These are phyloP conservation scores for Leccinum proximum DNA, from an alignment of 1,284 basidiomycete genomes.

Conservation along the genomic window DNA sequence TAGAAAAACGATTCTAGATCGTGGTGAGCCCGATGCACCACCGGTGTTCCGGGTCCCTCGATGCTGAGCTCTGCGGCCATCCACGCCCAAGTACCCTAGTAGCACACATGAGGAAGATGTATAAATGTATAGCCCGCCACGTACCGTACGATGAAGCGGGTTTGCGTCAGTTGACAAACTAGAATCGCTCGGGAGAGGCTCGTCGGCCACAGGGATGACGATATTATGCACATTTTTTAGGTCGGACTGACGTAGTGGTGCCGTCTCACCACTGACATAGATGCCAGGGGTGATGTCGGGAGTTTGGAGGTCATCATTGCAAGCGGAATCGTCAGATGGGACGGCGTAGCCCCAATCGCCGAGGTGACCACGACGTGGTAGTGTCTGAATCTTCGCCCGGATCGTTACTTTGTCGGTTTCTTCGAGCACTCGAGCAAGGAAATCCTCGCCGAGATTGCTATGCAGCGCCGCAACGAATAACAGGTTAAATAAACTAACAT, in stretches of 20 bases:
- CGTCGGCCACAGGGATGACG: neutral
- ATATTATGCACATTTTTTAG: neutral
- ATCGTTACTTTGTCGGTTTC: neutral
- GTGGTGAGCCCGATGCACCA: neutral
- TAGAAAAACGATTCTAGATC: neutral
- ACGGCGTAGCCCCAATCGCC: neutral
- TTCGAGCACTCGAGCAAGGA: neutral
- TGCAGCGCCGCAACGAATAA: neutral
- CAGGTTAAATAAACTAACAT: slow-evolving; percentile 9
- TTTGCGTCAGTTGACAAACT: neutral
- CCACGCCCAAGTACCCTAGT: neutral
- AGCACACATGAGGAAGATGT: neutral
- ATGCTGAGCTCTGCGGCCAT: neutral
- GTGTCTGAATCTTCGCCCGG: neutral
- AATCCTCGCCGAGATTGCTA: neutral
- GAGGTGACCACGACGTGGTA: neutral
- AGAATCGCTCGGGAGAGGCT: neutral
- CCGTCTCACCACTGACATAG: neutral
- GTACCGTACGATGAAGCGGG: neutral
- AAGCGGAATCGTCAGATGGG: neutral
- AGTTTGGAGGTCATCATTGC: neutral
- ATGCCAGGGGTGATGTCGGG: neutral
- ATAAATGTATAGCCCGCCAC: neutral
- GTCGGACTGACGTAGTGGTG: neutral
- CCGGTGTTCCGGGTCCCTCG: neutral